A percentile compares a stretch with the other conserved stretches of the same genome.
Conservation (phyloP, 306 rosid species). For the Prunus fruticosa region DNA sequence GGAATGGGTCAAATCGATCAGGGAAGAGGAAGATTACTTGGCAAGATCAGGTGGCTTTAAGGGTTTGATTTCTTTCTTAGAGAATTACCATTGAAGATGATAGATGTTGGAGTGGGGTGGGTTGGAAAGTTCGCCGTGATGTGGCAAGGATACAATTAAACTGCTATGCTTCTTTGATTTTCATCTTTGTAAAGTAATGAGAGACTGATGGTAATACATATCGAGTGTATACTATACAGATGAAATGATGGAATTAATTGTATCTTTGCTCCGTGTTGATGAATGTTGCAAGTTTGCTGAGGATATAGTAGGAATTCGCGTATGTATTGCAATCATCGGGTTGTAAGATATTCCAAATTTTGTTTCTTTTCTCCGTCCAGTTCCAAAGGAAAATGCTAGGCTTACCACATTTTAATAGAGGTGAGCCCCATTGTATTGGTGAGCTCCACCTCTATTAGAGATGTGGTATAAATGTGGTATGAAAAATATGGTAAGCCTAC, state of each 20-base stretch:
- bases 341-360: background rate
- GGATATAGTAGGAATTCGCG: background rate
- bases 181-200: slow-evolving; percentile 47
- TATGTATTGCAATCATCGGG: background rate
- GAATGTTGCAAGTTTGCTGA: background rate
- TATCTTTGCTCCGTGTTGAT: background rate
- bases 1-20: slow-evolving; percentile 66
- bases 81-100: slow-evolving; percentile 14
- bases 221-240: slow-evolving; percentile 33
- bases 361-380: background rate
- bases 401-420: no score
- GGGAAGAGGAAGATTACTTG: slow-evolving; percentile 96
- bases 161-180: slow-evolving; percentile 21
- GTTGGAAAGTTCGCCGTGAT: slow-evolving; percentile 22
- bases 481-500: no score
- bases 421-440: no score
- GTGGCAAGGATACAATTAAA: slow-evolving; percentile 14
- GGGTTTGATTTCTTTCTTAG: slow-evolving; percentile 57
- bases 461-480: no score
- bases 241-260: slow-evolving; percentile 42
- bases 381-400: no score
- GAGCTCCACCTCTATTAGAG: no score
- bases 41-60: slow-evolving; percentile 94
- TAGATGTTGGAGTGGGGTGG: slow-evolving; percentile 16
- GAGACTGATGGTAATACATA: slow-evolving; percentile 25